Evolutionary conservation across 2,329 filamentous ascomycete species (phyloP).

Genomic region (Aspergillus hortae): DNA sequence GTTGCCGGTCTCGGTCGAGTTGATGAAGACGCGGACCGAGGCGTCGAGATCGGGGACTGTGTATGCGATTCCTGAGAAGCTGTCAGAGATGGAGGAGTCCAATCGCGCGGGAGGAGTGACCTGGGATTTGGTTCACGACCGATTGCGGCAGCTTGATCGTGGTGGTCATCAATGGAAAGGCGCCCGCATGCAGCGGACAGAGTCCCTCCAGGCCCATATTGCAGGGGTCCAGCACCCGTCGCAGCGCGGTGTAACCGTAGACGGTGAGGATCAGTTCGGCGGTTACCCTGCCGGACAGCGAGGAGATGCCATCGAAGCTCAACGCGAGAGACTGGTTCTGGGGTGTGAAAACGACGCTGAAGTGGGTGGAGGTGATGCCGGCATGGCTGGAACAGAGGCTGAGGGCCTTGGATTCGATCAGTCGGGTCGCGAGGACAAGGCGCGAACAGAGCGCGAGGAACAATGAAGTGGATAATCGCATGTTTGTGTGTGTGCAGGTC

Average conservation of each 20-base stretch:
- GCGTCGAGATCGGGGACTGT: constrained; percentile 87
- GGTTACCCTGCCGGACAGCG: constrained; percentile 74
- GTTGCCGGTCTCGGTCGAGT: constrained; percentile 58
- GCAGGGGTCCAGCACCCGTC: constrained; percentile 70
- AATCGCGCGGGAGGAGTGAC: constrained; percentile 31
- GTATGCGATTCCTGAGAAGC: constrained; percentile 69
- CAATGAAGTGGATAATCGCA: neutral
- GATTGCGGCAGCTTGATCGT: constrained; percentile 58
- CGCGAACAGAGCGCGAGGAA: neutral
- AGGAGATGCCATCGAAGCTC: constrained; percentile 76
- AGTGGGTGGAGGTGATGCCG: constrained; percentile 80
- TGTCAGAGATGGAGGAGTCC: neutral
- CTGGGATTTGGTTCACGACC: constrained; percentile 65
- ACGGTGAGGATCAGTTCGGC: constrained; percentile 74
- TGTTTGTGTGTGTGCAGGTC: neutral
- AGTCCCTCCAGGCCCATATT: constrained; percentile 64
- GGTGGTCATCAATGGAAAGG: constrained; percentile 67
- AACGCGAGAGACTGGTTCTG: constrained; percentile 69
- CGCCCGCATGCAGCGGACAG: constrained; percentile 84
- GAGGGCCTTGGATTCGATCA: constrained; percentile 41
- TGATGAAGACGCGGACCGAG: constrained; percentile 75
- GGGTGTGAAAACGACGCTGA: constrained; percentile 68
- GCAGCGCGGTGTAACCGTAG: constrained; percentile 73
- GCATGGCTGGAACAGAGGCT: constrained; percentile 81
- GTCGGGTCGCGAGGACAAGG: neutral